Evolutionary conservation across 306 rosid species (phyloP).

Genomic region (Sechiopsis laciniata): DNA sequence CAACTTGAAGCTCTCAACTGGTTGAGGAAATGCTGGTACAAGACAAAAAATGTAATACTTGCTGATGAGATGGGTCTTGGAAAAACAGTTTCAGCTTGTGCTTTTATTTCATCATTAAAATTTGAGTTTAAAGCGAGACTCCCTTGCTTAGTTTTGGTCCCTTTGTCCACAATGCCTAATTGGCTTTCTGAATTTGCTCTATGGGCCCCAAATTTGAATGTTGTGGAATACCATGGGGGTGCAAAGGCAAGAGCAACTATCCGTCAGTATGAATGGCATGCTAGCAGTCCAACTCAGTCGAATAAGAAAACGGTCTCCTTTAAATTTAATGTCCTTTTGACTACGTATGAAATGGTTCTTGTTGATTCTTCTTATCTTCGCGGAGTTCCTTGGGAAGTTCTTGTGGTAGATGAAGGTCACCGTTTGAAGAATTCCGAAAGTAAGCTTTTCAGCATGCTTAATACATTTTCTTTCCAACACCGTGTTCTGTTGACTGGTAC

Average conservation of each 20-base stretch:
- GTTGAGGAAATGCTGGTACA: constrained; percentile 95
- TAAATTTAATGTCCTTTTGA: constrained; percentile 86
- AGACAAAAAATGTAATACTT: constrained; percentile 90
- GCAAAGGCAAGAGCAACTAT: constrained; percentile 89
- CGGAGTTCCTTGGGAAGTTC: constrained; percentile 99
- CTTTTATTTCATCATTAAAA: constrained; percentile 79
- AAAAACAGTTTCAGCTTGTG: constrained; percentile 91
- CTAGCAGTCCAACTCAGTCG: constrained; percentile 46
- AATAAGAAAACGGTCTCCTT: constrained; percentile 70
- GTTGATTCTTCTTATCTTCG: constrained; percentile 93
- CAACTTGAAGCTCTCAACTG: constrained; percentile 99
- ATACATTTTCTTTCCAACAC: constrained; percentile 87
- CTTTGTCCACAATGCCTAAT: constrained; percentile 95
- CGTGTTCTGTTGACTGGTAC: constrained; percentile 97
- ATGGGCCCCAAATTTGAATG: constrained; percentile 95
- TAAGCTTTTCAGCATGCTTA: constrained; percentile 96
- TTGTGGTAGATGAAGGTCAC: constrained; percentile 96
- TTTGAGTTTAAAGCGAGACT: constrained; percentile 81
- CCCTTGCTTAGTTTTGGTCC: constrained; percentile 97
- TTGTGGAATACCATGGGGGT: constrained; percentile 97
- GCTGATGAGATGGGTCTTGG: constrained; percentile 99
- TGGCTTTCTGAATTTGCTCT: constrained; percentile 91
- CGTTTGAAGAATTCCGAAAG: constrained; percentile 94
- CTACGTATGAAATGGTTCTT: constrained; percentile 97
- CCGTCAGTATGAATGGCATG: constrained; percentile 99